These are phyloP conservation scores for Phallus indusiatus DNA, from an alignment of 768 basidiomycete genomes.

Conservation along the genomic window DNA sequence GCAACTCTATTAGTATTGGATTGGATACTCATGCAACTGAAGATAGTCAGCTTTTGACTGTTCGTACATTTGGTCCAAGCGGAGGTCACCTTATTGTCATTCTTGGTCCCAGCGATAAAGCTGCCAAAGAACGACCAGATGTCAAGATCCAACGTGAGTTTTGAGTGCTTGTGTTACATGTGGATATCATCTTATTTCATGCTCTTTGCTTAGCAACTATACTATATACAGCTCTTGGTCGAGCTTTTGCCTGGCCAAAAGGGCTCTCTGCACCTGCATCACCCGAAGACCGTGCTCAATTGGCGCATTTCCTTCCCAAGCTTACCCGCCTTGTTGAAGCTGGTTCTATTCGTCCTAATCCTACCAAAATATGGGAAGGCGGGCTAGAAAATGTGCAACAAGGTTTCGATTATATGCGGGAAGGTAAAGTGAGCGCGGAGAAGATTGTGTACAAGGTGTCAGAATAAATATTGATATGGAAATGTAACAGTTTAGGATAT, in stretches of 20 bases:
- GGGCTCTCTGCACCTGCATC: not conserved
- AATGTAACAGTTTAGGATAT: too few relatives aligned
- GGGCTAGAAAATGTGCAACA: conserved; percentile 10
- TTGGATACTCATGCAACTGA: not conserved
- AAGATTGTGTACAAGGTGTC: conserved; percentile 9
- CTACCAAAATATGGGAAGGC: conserved; percentile 7
- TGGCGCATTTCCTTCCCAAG: not conserved
- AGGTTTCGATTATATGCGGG: conserved; percentile 10
- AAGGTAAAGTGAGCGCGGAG: conserved; percentile 12
- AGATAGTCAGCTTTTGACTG: not conserved
- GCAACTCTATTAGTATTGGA: not conserved
- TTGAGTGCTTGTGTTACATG: not conserved
- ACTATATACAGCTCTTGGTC: conserved; percentile 6
- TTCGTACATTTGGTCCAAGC: not conserved
- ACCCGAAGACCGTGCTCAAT: conserved; percentile 5
- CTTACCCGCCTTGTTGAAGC: not conserved
- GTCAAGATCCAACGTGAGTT: not conserved
- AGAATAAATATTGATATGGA: too few relatives aligned
- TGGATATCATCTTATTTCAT: not conserved
- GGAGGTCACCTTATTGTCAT: not conserved
- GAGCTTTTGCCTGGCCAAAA: not conserved
- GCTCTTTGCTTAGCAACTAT: too few relatives aligned
- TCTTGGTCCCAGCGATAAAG: not conserved
- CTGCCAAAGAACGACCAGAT: not conserved
- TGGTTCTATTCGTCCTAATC: not conserved